Evolutionary conservation across 495 filamentous ascomycete genomes (phyloP).

Genomic region (Penicillium roqueforti): DNA sequence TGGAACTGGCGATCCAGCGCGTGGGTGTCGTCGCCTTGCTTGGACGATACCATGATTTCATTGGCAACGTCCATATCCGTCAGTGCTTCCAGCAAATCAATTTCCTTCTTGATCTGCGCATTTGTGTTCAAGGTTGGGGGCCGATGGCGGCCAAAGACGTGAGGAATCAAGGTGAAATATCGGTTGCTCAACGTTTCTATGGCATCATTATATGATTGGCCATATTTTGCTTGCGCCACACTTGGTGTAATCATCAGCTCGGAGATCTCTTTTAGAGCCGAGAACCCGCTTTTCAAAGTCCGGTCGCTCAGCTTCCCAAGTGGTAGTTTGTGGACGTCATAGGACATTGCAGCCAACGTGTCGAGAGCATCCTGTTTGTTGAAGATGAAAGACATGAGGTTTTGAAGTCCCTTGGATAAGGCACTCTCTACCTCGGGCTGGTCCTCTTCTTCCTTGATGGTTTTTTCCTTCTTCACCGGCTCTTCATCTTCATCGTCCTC

Average conservation of each 20-base stretch:
- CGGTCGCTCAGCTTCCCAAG: conserved; percentile 77
- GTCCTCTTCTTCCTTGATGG: conserved; percentile 28
- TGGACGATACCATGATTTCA: conserved; percentile 66
- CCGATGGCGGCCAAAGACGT: conserved; percentile 67
- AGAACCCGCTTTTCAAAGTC: conserved; percentile 67
- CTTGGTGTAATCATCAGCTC: conserved; percentile 52
- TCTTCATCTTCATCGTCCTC: conserved; percentile 56
- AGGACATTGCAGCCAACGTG: conserved; percentile 64
- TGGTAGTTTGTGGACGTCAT: conserved; percentile 73
- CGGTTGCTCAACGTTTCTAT: conserved; percentile 62
- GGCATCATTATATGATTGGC: conserved; percentile 29
- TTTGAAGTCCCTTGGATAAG: conserved; percentile 55
- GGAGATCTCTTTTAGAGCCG: conserved; percentile 68
- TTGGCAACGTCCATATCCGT: conserved; percentile 79
- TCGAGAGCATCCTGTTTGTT: conserved; percentile 61
- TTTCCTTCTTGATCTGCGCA: conserved; percentile 61
- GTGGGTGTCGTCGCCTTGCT: conserved; percentile 50
- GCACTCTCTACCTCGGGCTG: conserved; percentile 42
- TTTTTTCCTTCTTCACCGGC: conserved; percentile 2
- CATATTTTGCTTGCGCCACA: conserved; percentile 46
- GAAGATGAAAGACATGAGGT: conserved; percentile 77
- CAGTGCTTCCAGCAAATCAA: conserved; percentile 71
- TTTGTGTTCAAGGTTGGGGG: conserved; percentile 60
- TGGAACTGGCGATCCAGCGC: conserved; percentile 66
- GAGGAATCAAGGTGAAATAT: conserved; percentile 80